Evolutionary conservation across 371 early-diverging fungal genomes (phyloP), one percentile per base, ranked within the genome.

Genomic region (Saksenaea vasiformis): DNA sequence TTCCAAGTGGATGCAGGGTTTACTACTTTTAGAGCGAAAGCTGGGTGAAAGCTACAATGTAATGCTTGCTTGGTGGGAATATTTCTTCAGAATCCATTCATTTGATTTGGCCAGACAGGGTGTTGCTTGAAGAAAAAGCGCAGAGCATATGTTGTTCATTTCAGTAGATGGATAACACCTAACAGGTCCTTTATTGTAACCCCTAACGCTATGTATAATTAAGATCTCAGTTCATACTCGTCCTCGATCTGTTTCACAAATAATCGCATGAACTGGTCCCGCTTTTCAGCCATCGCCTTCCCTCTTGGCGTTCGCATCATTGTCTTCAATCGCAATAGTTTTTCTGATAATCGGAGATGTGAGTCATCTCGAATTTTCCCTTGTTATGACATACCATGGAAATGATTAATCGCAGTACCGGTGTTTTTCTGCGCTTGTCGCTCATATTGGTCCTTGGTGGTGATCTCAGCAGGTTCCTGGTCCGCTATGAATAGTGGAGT

Each of bases 341-440:
- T 90, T 53, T 90, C 88, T 79, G 62, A 36, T 58, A 35, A 57
- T 19, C 66, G 15, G 28, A 44, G 35, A 37, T 31, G 22, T 47
- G 24, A 47, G 27, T 47, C 22, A 22, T 3, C 0, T 17, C 24
- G 36, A 36, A 26, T 7, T 27, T 55, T 28, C n/a, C 5, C 27
- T 17, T n/a, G 14, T 10, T 24, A 10, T 36, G 2, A 43, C 64
- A 63, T 80, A 84, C 87, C 87, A 60, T 90, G 82, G 54, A 91
- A 92, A 67, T 92, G 92, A 13, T 81, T 76, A 58, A 92, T 79
- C 0, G 88, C 87, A 0, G 84, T 79, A 5, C 83, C 87, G 1
- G 63, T 71, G 28, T 72, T 78, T 57, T 72, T 71, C 38, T 65
- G 69, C 28, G 78, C 75, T 54, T 82, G 77, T 0, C 67, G 67